Percentiles rank a stretch among this genome's conserved stretches.
phyloP scores from a whole-genome alignment of 2,329 filamentous ascomycete genomes.

The Colletotrichum incanum region DNA sequence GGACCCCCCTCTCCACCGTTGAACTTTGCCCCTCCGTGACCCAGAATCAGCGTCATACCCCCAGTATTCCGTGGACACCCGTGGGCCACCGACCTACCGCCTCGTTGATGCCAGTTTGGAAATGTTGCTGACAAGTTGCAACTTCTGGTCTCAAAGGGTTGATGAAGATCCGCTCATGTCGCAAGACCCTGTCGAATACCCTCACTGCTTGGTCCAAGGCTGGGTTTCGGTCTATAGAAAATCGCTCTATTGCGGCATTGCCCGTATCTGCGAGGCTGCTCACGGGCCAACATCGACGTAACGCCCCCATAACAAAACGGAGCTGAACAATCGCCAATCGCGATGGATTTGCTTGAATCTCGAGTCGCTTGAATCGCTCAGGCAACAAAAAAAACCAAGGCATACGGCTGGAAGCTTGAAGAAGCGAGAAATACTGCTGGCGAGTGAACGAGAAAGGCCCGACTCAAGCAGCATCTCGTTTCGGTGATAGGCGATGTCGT shows the following conservation, averaged over 20 bases:
- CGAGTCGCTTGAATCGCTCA: constrained; percentile 10
- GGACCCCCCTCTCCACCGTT: constrained; percentile 10
- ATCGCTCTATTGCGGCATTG: constrained; percentile 2
- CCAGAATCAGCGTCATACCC: constrained; percentile 42
- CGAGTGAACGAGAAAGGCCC: constrained; percentile 4
- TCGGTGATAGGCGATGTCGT: constrained; percentile 14
- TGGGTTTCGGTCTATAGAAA: constrained; percentile 2
- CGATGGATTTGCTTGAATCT: neutral
- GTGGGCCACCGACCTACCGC: constrained; percentile 1
- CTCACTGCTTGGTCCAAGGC: constrained; percentile 8
- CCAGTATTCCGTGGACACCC: constrained; percentile 32
- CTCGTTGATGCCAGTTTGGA: constrained; percentile 5
- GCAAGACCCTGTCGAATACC: constrained; percentile 20
- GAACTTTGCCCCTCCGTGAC: constrained; percentile 37
- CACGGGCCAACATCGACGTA: constrained; percentile 19
- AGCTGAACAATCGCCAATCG: constrained; percentile 6
- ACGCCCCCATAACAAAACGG: constrained; percentile 15
- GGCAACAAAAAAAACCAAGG: constrained; percentile 1
- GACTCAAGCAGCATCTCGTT: constrained; percentile 1
- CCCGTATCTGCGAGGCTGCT: constrained; percentile 2
- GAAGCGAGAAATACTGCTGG: neutral
- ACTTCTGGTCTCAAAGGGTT: neutral
- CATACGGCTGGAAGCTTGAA: neutral
- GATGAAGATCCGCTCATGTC: neutral
- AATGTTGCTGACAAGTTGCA: neutral